phyloP scores from a whole-genome alignment of 495 filamentous ascomycete genomes.

The Lasiosphaeris hirsuta region DNA sequence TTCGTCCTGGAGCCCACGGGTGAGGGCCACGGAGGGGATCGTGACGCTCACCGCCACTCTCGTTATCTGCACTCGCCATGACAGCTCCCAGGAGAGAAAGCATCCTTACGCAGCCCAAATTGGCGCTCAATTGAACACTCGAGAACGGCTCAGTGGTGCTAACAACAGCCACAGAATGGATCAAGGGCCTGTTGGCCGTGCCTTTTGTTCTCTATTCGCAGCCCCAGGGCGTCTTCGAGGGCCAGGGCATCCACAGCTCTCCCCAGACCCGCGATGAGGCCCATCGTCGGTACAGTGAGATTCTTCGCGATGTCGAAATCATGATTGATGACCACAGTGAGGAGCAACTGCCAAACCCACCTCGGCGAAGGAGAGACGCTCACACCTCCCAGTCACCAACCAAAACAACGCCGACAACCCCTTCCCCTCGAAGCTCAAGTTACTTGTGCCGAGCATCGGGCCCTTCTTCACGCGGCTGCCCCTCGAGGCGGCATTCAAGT shows the following conservation, averaged over 20 bases:
- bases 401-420: conserved; percentile 55
- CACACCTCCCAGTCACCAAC: conserved; percentile 57
- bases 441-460: conserved; percentile 85
- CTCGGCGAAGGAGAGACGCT: neutral
- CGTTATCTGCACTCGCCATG: neutral
- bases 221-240: conserved; percentile 76
- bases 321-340: conserved; percentile 91
- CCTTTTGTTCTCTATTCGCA: conserved; percentile 97
- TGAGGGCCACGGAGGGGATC: neutral
- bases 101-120: no score
- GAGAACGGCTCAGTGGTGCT: neutral
- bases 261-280: conserved; percentile 61
- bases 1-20: neutral
- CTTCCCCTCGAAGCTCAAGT: conserved; percentile 82
- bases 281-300: conserved; percentile 86
- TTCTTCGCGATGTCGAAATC: conserved; percentile 88
- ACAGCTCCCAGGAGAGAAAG: no score
- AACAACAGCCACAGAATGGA: conserved; percentile 47
- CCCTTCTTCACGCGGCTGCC: conserved; percentile 86
- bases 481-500: conserved; percentile 84
- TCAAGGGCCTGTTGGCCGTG: conserved; percentile 84
- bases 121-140: neutral
- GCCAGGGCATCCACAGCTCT: conserved; percentile 49
- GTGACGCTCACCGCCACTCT: conserved; percentile 13
- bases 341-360: conserved; percentile 29